phyloP scores from a whole-genome alignment of 345 rosid species.

The Citrus mangshanensis region DNA sequence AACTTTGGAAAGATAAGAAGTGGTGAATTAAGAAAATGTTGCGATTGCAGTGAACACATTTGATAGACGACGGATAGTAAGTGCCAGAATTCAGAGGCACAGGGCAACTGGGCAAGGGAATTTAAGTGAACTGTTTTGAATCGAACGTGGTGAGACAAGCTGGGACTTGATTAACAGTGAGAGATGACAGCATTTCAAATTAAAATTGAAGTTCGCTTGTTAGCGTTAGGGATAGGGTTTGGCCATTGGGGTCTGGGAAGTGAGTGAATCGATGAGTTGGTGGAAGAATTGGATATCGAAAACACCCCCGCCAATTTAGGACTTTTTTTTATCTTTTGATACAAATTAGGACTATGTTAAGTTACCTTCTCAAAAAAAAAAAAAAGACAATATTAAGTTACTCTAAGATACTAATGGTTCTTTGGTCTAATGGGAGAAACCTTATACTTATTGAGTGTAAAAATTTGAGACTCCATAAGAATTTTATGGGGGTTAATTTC shows the following conservation, averaged over 20 bases:
- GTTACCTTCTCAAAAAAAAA: too few relatives aligned
- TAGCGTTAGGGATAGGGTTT: conserved; percentile 22
- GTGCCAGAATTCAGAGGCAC: not conserved
- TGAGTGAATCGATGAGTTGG: too few relatives aligned
- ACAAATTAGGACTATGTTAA: too few relatives aligned
- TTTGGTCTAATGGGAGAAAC: rapidly evolving
- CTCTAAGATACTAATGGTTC: rapidly evolving
- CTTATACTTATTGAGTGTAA: rapidly evolving
- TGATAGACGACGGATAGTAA: not conserved
- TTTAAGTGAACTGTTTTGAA: conserved; percentile 41
- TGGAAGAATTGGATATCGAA: too few relatives aligned
- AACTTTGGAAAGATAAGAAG: conserved; percentile 10
- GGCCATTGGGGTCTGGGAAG: not conserved
- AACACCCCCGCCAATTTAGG: not conserved
- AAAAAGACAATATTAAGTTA: too few relatives aligned
- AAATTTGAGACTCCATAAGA: rapidly evolving
- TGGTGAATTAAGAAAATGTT: not conserved
- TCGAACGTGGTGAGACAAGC: conserved; percentile 63
- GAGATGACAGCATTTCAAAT: conserved; percentile 61
- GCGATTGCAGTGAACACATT: conserved; percentile 30
- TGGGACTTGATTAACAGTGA: conserved; percentile 64
- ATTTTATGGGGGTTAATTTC: rapidly evolving
- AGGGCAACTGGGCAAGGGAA: conserved; percentile 6
- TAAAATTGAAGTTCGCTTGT: conserved; percentile 58
- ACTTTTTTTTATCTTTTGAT: too few relatives aligned